Base-by-base conservation (phyloP, 2,329 filamentous ascomycete genomes). In the Colletotrichum lentis region DNA sequence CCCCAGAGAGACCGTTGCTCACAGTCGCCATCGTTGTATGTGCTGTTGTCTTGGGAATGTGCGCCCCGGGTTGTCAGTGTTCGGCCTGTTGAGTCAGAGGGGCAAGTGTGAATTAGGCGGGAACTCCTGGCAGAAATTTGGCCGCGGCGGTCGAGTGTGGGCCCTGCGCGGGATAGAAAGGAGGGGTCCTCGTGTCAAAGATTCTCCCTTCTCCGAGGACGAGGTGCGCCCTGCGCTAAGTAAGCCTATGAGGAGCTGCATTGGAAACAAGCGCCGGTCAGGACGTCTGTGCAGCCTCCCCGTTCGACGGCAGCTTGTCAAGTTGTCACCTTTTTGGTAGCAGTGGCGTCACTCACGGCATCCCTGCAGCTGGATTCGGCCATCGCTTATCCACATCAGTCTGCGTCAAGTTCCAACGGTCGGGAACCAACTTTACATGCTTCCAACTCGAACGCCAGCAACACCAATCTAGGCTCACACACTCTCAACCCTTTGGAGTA, bases 21-120 rank as follows among this genome's bases (percentile, higher is more conserved):
- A 76, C 76, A 72, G 76, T 78, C 71, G 81, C 80, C 84, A 86
- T 86, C 64, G 64, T 78, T 67, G 57, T 16, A 43, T 64, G 44
- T 14, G 50, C 49, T 69, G 55, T 8, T 61, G 37, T 66, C 56
- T 44, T 49, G 37, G 5, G 41, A 24, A 44, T 16, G 46, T 65
- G 56, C 50, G 56, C 66, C 24, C 24, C 49, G 44, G 22, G 31
- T 61, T 66, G 66, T 61, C 43, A 49, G 59, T 53, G 37, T 55
- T 56, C 66, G 27, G 62, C 62, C 60, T 27, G 66, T 69, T 69
- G 66, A 69, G 62, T 69, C 66, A 69, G 66, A 69, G 66, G 62
- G 62, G 66, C 66, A 69, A 10, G 31, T 49, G 22, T 49, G 22
- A 49, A 49, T 39, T 49, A 49, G 66, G 66, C 66, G 66, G 66